Evolutionary conservation across 2,329 filamentous ascomycete genomes (phyloP), one percentile per base, ranked within the genome.

Genomic region (Microcyclosporella mali): DNA sequence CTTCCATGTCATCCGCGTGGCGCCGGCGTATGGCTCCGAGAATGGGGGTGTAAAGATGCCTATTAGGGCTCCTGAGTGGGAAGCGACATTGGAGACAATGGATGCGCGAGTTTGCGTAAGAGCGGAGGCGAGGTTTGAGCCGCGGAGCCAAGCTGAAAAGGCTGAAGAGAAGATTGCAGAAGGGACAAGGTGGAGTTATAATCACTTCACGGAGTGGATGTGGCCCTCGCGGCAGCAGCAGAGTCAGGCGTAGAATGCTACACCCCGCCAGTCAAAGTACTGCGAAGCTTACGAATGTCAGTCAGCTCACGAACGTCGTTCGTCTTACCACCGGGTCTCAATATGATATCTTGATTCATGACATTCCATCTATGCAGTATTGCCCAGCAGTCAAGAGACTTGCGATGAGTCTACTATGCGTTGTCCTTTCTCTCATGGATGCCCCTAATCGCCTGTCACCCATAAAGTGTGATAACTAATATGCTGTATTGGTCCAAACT

Each of bases 1-100:
- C 30, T 85, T 84, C 60, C 86, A 85, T 63, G 69, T 83, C 25
- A 65, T 88, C 6, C 69, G 72, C 43, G 70, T 72, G 10, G 60
- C 66, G 39, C 72, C 69, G 25, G 56, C 51, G 28, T 37, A 34
- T 30, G 39, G 35, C 25, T 47, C 49, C 17, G 46, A 52, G 10
- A 46, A 51, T 4, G 9, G 21, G 6, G 21, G 21, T 35, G 43
- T 55, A 25, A 36, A 50, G 34, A 41, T 57, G 27, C 43, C 51
- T 11, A 50, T 58, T 8, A 16, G 37, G 11, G 54, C 49, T 33
- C 57, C 53, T 8, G 80, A 74, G 67, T 77, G 76, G 33, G 62
- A 64, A 30, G 77, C 70, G 3, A 70, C 66, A 16, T 56, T 84
- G 11, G 76, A 81, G 64, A 74, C 66, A 14, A 49, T 73, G 16